Evolutionary conservation across 805 yeast species (phyloP), one percentile per base, ranked within the genome.

Genomic region (Vanderwaltozyma verrucispora): DNA sequence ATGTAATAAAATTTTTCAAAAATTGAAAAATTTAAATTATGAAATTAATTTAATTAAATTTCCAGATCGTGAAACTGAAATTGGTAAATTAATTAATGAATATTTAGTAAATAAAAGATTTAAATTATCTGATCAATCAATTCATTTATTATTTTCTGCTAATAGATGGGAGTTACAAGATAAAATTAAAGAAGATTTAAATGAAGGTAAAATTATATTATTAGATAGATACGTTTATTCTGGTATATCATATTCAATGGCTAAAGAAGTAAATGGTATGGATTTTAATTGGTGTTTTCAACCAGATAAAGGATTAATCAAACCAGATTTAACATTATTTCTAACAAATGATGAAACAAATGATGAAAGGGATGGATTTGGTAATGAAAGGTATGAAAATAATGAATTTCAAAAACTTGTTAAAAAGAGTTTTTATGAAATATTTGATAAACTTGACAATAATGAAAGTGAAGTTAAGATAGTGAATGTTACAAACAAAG

Each of bases 301-400:
- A 23, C 92, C 95, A 1, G 98, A 92, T 49, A 61, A 59, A 19
- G 97, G 97, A 0, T 68, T 92, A 12, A 87, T 95, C 1, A 72
- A 65, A 46, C 97, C 99, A 0, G 99, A 92, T 58, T 43, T 81
- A 34, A 81, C 89, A 0, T 38, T 92, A 1, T 92, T 89, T 47
- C 62, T 92, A 41, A 77, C 83, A 30, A 68, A 74, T 24, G 51
- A 59, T 44, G 70, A 61, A 6, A 62, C 59, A 3, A 57, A 49
- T 25, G 68, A 65, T 29, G 50, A 67, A 20, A 67, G 97, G 38
- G 76, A 75, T 10, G 94, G 94, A 1, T 92, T 82, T 66, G 99
- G 99, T 12, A 81, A 77, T n/a, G 99, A 92, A 58, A 65, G 96
- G 37, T 92, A 92, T 60, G 99, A 92, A 56, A 71, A 69, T 20